These are phyloP conservation scores for Mycena amicta DNA, from an alignment of 768 basidiomycete species.

Conservation along the genomic window DNA sequence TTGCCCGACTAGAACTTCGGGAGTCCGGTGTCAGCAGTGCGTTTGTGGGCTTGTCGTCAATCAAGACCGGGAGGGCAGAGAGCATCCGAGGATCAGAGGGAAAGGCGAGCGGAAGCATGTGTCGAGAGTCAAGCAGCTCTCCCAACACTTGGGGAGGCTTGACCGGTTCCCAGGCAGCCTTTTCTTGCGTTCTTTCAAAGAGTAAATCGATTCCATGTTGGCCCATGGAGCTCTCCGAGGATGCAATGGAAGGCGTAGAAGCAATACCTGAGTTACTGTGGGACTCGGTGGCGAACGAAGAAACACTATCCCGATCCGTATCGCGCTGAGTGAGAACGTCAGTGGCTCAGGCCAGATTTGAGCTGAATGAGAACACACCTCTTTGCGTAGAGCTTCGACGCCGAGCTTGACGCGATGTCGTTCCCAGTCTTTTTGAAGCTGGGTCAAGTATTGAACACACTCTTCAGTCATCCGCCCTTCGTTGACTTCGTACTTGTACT, in stretches of 20 bases:
- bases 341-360: too few species aligned
- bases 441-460: constrained; percentile 90
- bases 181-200: constrained; percentile 69
- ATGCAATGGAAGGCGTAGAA: constrained; percentile 37
- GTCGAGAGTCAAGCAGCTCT: constrained; percentile 88
- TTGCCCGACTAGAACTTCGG: constrained; percentile 43
- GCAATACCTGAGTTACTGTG: constrained; percentile 24
- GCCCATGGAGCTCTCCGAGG: constrained; percentile 37
- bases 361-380: too few species aligned
- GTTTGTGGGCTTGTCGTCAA: constrained; percentile 36
- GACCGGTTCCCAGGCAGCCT: constrained; percentile 76
- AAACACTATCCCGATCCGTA: constrained; percentile 61
- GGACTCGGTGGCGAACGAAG: constrained; percentile 50
- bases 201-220: constrained; percentile 75
- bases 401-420: constrained; percentile 84
- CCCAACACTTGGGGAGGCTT: constrained; percentile 82
- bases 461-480: constrained; percentile 94
- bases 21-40: constrained; percentile 28
- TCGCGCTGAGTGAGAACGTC: constrained; percentile 68
- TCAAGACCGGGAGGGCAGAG: constrained; percentile 61
- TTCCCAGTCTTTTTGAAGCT: constrained; percentile 98
- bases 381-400: constrained; percentile 81
- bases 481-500: constrained; percentile 92
- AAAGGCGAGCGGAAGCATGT: constrained; percentile 88
- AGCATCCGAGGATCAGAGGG: constrained; percentile 81